Conservation (phyloP, 805 yeast genomes). For the Yarrowia porcina region DNA sequence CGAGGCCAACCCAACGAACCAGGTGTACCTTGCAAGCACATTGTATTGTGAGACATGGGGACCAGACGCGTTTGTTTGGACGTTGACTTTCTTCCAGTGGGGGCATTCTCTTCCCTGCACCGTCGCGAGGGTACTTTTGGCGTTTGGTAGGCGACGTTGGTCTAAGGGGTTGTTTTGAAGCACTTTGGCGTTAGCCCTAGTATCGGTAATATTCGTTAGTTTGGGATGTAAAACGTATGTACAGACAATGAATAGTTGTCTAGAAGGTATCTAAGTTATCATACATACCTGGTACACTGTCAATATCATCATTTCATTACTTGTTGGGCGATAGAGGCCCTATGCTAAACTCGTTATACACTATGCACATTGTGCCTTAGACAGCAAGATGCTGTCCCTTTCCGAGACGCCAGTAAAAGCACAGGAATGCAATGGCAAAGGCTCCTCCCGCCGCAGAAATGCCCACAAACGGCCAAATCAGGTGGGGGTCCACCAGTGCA, state of each 20-base stretch:
- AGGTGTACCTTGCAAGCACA: background rate
- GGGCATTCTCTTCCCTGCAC: background rate
- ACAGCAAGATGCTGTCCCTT: conserved; percentile 2
- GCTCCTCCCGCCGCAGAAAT: conserved; percentile 42
- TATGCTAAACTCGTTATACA: background rate
- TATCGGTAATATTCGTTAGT: too few relatives aligned
- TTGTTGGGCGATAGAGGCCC: background rate
- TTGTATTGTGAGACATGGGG: background rate
- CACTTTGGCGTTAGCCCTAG: too few relatives aligned
- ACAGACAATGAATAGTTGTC: too few relatives aligned
- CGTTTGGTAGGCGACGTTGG: background rate
- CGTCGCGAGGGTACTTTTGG: background rate
- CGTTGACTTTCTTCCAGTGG: background rate
- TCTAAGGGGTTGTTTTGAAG: too few relatives aligned
- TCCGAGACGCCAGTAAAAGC: conserved; percentile 4
- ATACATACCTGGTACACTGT: too few relatives aligned
- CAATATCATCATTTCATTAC: too few relatives aligned
- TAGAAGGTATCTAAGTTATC: too few relatives aligned
- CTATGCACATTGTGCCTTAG: background rate
- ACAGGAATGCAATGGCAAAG: conserved; percentile 33
- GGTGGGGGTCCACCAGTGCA: conserved; percentile 43
- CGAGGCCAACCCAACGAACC: background rate
- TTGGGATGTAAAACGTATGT: too few relatives aligned
- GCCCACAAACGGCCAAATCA: conserved; percentile 46
- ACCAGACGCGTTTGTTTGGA: background rate